Evolutionary conservation across 2,329 filamentous ascomycete genomes (phyloP).

Genomic region (Fusarium sp.): DNA sequence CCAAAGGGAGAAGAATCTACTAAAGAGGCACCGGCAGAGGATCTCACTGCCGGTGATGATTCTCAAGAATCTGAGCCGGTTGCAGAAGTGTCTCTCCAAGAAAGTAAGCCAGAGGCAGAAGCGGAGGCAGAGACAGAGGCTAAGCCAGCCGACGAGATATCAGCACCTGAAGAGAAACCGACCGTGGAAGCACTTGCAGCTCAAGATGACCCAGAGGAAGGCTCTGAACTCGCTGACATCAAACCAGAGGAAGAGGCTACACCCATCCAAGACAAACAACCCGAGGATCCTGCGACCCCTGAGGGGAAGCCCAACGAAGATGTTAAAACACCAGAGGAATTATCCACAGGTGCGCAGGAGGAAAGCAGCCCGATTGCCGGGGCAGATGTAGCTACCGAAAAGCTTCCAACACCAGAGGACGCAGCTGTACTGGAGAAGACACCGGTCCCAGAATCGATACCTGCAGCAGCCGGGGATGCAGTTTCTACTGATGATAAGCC

Average conservation of each 20-base stretch:
- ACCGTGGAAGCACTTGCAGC: constrained; percentile 8
- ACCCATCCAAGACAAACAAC: constrained; percentile 25
- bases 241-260: constrained; percentile 27
- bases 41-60: not conserved
- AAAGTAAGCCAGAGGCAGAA: constrained; percentile 8
- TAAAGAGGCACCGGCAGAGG: not conserved
- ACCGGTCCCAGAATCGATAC: constrained; percentile 15
- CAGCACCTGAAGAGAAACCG: constrained; percentile 4
- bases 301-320: constrained; percentile 30
- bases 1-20: not conserved
- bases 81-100: not conserved
- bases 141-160: constrained; percentile 6
- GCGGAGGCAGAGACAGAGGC: not conserved
- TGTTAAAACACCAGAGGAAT: constrained; percentile 26
- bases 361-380: constrained; percentile 8
- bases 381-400: constrained; percentile 10
- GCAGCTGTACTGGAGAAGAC: constrained; percentile 14
- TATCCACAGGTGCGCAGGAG: constrained; percentile 8
- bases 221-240: constrained; percentile 28
- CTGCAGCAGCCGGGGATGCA: constrained; percentile 26
- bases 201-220: constrained; percentile 26
- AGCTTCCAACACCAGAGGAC: constrained; percentile 6
- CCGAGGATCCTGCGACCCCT: constrained; percentile 13
- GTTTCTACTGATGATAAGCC: constrained; percentile 42
- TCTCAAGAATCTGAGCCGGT: constrained; percentile 8